Evolutionary conservation across 139 green algal species (phyloP).

Genomic region (Coelastrella sp.): DNA sequence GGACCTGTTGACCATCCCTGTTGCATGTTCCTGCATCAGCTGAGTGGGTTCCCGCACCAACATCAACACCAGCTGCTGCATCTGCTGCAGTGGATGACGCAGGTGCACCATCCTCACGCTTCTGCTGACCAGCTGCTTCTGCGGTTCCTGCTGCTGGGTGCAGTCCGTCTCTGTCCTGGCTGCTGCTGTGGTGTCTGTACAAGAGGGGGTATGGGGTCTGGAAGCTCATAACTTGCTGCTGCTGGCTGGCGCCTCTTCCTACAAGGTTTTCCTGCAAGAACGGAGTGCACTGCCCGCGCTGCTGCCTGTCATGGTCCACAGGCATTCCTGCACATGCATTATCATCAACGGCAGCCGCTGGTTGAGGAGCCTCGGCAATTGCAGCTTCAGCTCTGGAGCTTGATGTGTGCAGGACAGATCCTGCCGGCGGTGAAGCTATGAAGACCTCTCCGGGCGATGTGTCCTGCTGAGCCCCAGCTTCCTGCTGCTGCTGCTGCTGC

Average conservation of each 20-base stretch:
- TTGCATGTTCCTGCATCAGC: background rate
- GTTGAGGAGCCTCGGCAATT: background rate
- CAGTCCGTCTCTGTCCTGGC: background rate
- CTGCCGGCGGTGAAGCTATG: background rate
- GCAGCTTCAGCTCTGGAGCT: background rate
- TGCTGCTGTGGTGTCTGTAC: constrained; percentile 1
- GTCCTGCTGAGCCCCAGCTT: background rate
- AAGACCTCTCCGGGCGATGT: background rate
- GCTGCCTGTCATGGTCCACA: background rate
- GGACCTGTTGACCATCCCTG: background rate
- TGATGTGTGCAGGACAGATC: background rate
- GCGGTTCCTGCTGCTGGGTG: background rate
- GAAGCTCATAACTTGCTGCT: constrained; percentile 7
- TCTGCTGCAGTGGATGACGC: background rate
- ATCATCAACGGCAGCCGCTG: background rate
- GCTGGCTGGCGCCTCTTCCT: background rate
- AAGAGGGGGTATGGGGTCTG: constrained; percentile 16
- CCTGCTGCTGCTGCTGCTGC: constrained; percentile 10
- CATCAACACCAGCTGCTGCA: background rate
- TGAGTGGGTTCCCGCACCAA: background rate
- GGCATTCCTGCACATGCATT: background rate
- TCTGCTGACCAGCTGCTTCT: background rate
- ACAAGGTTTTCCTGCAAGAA: background rate
- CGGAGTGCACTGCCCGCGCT: background rate
- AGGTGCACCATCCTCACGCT: background rate